phyloP scores from a whole-genome alignment of 345 rosid genomes.

The Syzygium aqueum region DNA sequence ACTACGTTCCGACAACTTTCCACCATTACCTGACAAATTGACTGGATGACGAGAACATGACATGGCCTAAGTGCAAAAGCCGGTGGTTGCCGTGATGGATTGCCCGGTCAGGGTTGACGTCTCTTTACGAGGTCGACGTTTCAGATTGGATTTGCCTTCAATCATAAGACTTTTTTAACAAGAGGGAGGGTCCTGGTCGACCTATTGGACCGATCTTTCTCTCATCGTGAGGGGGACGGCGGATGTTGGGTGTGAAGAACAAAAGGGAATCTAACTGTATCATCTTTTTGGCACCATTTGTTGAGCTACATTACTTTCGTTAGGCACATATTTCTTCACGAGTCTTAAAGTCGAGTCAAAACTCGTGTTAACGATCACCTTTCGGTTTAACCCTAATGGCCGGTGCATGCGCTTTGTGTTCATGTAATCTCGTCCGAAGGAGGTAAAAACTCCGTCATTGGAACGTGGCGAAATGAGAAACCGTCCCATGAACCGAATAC shows the following conservation, averaged over 20 bases:
- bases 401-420: background rate
- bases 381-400: background rate
- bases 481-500: background rate
- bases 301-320: background rate
- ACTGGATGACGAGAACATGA: background rate
- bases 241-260: background rate
- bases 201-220: too few species aligned
- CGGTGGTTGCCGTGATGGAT: background rate
- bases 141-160: background rate
- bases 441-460: background rate
- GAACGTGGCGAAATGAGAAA: accelerated
- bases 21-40: background rate
- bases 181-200: background rate
- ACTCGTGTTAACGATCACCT: background rate
- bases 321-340: background rate
- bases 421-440: background rate
- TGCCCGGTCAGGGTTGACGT: background rate
- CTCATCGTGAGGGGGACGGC: background rate
- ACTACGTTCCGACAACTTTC: background rate
- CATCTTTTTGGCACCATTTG: background rate
- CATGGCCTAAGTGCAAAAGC: background rate
- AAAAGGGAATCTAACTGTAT: background rate
- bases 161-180: too few species aligned
- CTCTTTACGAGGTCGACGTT: background rate
- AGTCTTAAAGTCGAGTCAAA: background rate